A percentile compares a stretch with the other conserved stretches of the same genome.
phyloP scores from a whole-genome alignment of 108 stramenopile species.

The Cyclotella kingstonii region DNA sequence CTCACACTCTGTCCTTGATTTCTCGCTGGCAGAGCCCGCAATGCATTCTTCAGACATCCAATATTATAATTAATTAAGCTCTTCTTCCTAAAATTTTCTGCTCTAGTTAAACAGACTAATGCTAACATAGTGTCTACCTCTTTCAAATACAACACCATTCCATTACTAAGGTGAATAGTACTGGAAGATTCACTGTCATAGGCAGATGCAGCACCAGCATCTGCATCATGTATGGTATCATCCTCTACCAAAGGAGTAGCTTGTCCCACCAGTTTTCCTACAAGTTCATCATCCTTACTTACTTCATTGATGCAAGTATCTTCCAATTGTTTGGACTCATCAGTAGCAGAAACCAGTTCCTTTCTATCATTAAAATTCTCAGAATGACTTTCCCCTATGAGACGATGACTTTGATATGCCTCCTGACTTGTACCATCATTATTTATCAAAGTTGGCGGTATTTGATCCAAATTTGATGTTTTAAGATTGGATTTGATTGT shows the following conservation, averaged over 20 bases:
- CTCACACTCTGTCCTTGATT: slow-evolving; percentile 17
- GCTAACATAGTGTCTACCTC: slow-evolving; percentile 96
- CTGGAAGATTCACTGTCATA: slow-evolving; percentile 92
- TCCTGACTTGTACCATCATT: no score
- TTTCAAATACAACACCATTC: slow-evolving; percentile 93
- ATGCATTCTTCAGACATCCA: slow-evolving; percentile 86
- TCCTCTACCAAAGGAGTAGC: slow-evolving; percentile 41
- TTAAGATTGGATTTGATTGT: no score
- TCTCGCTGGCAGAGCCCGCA: slow-evolving; percentile 52
- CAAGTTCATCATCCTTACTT: slow-evolving; percentile 57
- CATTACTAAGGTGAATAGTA: slow-evolving; percentile 94
- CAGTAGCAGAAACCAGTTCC: slow-evolving; percentile 14
- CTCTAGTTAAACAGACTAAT: slow-evolving; percentile 93
- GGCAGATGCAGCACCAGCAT: slow-evolving; percentile 72
- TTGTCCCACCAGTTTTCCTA: slow-evolving; percentile 73
- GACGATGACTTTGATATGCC: slow-evolving; percentile 14
- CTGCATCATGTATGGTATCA: slow-evolving; percentile 38
- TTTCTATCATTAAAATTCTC: slow-evolving; percentile 9
- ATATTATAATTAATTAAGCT: slow-evolving; percentile 98
- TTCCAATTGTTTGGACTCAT: slow-evolving; percentile 12
- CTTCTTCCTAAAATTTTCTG: slow-evolving; percentile 92
- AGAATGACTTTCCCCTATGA: background rate
- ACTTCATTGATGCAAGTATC: slow-evolving; percentile 6
- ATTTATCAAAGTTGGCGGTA: no score
- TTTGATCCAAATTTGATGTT: no score